These are phyloP conservation scores for Rhodotorula sp. DNA, from an alignment of 1,284 basidiomycete genomes.

Conservation along the genomic window DNA sequence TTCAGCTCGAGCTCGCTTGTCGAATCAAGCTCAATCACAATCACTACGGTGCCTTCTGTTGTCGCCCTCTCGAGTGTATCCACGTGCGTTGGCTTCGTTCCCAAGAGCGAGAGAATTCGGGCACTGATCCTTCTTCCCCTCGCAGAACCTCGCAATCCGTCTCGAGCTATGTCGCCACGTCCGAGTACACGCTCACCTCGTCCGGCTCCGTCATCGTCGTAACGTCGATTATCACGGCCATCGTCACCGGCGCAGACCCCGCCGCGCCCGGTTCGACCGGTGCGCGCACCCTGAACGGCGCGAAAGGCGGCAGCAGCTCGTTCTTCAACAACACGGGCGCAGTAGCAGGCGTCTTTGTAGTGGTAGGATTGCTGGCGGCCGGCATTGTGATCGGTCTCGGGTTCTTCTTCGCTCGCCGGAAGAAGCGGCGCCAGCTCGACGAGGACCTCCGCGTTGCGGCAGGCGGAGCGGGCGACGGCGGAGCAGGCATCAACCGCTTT, in stretches of 20 bases:
- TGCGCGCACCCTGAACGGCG: conserved; percentile 30
- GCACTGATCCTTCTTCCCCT: background rate
- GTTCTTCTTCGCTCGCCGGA: conserved; percentile 39
- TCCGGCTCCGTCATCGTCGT: conserved; percentile 35
- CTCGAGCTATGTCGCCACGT: conserved; percentile 14
- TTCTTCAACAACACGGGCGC: conserved; percentile 46
- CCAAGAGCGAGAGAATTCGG: background rate
- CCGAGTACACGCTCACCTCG: conserved; percentile 33
- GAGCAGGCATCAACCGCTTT: conserved; percentile 43
- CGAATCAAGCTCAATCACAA: background rate
- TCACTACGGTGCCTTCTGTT: background rate
- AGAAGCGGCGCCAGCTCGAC: conserved; percentile 37
- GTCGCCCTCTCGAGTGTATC: background rate
- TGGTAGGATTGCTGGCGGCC: conserved; percentile 40
- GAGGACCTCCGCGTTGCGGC: conserved; percentile 44
- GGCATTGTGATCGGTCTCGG: conserved; percentile 37
- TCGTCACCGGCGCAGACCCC: conserved; percentile 27
- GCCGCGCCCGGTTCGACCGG: background rate
- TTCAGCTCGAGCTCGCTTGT: background rate
- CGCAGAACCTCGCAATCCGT: conserved; percentile 3
- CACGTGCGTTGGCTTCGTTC: background rate
- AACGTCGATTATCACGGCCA: conserved; percentile 35
- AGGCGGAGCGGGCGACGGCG: conserved; percentile 44
- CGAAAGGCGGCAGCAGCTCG: conserved; percentile 9
- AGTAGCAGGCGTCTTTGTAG: conserved; percentile 43